Percentiles rank a stretch among this genome's conserved stretches.
Evolutionary conservation across 192 early-diverging fungal species (phyloP).

Genomic region (Entophlyctis luteolus): DNA sequence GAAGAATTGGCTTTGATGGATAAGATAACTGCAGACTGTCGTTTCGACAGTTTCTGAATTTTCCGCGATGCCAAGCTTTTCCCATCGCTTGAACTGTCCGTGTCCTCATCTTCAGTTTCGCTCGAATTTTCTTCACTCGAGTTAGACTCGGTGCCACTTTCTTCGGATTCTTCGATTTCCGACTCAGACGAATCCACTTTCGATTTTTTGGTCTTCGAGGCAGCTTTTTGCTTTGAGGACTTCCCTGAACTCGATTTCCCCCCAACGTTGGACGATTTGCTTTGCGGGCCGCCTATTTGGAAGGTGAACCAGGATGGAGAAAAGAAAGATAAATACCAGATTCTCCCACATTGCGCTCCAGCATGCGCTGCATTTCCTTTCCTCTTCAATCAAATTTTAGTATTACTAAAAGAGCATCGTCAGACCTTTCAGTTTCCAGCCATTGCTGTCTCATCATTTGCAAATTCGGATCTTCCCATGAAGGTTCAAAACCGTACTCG

Average conservation of each 20-base stretch:
- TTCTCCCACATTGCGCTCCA: slow-evolving; percentile 25
- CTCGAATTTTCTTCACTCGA: neutral
- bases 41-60: slow-evolving; percentile 7
- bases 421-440: slow-evolving; percentile 13
- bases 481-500: slow-evolving; percentile 14
- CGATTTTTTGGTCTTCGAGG: neutral
- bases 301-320: no score
- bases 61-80: slow-evolving; percentile 20
- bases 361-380: slow-evolving; percentile 21
- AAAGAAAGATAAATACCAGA: no score
- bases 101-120: neutral
- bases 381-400: slow-evolving; percentile 6
- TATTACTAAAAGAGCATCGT: no score
- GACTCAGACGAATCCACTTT: slow-evolving; percentile 10
- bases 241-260: neutral
- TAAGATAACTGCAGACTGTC: neutral
- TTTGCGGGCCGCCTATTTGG: neutral
- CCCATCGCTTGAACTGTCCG: neutral
- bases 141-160: slow-evolving; percentile 2
- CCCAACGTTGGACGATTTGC: neutral
- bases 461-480: slow-evolving; percentile 11
- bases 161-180: neutral
- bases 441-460: slow-evolving; percentile 13
- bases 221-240: neutral
- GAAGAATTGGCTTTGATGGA: neutral